These are phyloP conservation scores for Russula compacta DNA, from an alignment of 768 basidiomycete genomes.

Conservation along the genomic window DNA sequence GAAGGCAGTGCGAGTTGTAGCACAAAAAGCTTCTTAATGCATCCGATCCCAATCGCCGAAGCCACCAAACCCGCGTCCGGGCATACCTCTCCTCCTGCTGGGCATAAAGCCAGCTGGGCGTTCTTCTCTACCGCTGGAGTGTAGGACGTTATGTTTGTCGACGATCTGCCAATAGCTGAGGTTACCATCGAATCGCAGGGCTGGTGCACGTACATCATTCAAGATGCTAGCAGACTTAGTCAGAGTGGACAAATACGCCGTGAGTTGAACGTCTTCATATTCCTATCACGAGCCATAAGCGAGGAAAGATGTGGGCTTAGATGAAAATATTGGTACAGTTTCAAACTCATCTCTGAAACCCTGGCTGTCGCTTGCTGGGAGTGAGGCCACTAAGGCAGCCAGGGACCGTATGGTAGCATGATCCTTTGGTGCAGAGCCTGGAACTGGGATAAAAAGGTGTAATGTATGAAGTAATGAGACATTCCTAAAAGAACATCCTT, in stretches of 20 bases:
- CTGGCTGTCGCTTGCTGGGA: constrained; percentile 79
- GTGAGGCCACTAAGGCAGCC: constrained; percentile 74
- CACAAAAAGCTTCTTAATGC: constrained; percentile 2
- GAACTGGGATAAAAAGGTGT: neutral
- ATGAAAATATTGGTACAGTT: constrained; percentile 43
- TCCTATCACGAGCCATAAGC: constrained; percentile 45
- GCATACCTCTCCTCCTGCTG: constrained; percentile 15
- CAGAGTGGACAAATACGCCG: constrained; percentile 76
- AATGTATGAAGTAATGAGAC: constrained; percentile 16
- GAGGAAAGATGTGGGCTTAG: neutral
- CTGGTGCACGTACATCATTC: constrained; percentile 62
- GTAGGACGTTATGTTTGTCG: constrained; percentile 63
- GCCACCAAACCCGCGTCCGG: constrained; percentile 16
- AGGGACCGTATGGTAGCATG: constrained; percentile 76
- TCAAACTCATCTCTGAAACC: constrained; percentile 84
- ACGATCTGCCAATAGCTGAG: constrained; percentile 46
- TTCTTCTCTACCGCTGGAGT: constrained; percentile 48
- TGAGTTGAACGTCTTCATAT: constrained; percentile 92
- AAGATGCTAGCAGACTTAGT: constrained; percentile 83
- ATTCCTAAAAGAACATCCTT: constrained; percentile 63
- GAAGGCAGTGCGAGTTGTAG: neutral
- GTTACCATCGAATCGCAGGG: constrained; percentile 4
- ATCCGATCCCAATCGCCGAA: constrained; percentile 21
- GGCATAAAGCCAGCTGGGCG: constrained; percentile 31
- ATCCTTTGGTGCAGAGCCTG: constrained; percentile 70